Evolutionary conservation across 345 rosid genomes (phyloP), one percentile per base, ranked within the genome.

Genomic region (Lepidium sativum): DNA sequence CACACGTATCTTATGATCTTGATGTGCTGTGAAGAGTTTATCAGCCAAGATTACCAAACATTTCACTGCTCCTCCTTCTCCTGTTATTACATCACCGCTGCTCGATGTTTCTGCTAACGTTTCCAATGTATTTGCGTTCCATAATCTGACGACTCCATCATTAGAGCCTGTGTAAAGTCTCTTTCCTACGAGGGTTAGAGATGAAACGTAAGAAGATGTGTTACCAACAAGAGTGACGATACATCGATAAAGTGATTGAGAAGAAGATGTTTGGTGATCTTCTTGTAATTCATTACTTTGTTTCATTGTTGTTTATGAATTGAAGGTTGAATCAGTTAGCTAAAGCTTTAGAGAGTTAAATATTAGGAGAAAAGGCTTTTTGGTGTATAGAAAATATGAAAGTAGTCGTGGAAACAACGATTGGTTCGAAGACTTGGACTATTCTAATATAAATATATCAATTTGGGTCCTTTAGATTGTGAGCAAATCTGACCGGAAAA

Each of bases 1-100:
- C 8, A 87, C 96, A 17, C 98, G 83, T 73, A 92, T 92, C 80
- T 89, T 92, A 33, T 89, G 86, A 65, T 92, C 98, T 75, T 89
- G 98, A 52, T 92, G 97, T 44, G 97, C 97, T 60, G 88, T 92
- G 63, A 92, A 85, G 44, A 92, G 91, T 43, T 82, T 89, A 51
- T 89, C 90, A 1, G 74, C 78, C 58, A 77, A 70, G 18, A 89
- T 82, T 16, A 86, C 79, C 54, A 92, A 67, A 16, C 90, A 87
- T 70, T 89, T 92, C 64, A 89, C 97, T 4, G 96, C 83, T 17
- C 97, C 96, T 3, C 90, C 88, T 32, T 69, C 73, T 41, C 38
- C 76, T 6, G 74, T 61, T 43, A 72, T 65, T 25, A 65, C 49
- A 59, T 72, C 60, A 2, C 40, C 49, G 29, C 9, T 31, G 25